Base-by-base conservation (phyloP, 2,329 filamentous ascomycete species). In the Incumbomyces delicatus region DNA sequence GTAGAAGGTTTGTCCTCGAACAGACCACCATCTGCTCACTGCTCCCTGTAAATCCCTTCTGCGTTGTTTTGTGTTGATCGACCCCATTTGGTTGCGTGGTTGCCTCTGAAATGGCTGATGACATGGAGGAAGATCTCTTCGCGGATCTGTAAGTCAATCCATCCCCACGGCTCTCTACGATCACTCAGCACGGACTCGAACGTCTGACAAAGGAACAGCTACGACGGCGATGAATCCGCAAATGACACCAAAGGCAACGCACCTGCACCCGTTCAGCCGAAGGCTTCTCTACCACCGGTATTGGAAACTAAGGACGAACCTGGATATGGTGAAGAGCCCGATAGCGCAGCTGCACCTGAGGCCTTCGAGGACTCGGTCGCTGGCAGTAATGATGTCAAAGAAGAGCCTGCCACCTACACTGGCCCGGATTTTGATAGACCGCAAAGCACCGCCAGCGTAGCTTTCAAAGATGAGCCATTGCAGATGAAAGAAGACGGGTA, bases 401-500 rank as follows among this genome's bases (percentile, higher is more conserved):
- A 50, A 22, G 51, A 48, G 44, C 47, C 52, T 44, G 13, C 20
- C 16, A 31, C 42, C 6, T 47, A 52, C 22, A 44, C 57, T 44
- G 53, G 54, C 40, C 55, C 50, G 30, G 63, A 67, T 30, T 42
- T 59, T 22, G 64, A 65, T 36, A 58, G 55, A 41, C 63, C 66
- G 39, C 64, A 63, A 38, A 69, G 43, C 31, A 45, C 37, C 6
- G 4, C 20, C 18, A 34, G 18, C 16, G 16, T 17, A 18, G 31
- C 27, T 14, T 31, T 18, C 8, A 46, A 34, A 42, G 47, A 46
- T 27, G 50, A 56, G 30, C 45, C 61, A 38, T 69, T 85, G 51
- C 83, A 81, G 50, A 85, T 89, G 48, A 94, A 94, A 68, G 87
- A 94, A 78, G 87, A 94, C 63, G 87, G 87, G 87, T 94, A 81